These are phyloP conservation scores for Monilinia vaccinii-corymbosi DNA, from an alignment of 2,329 filamentous ascomycete genomes.

Conservation along the genomic window DNA sequence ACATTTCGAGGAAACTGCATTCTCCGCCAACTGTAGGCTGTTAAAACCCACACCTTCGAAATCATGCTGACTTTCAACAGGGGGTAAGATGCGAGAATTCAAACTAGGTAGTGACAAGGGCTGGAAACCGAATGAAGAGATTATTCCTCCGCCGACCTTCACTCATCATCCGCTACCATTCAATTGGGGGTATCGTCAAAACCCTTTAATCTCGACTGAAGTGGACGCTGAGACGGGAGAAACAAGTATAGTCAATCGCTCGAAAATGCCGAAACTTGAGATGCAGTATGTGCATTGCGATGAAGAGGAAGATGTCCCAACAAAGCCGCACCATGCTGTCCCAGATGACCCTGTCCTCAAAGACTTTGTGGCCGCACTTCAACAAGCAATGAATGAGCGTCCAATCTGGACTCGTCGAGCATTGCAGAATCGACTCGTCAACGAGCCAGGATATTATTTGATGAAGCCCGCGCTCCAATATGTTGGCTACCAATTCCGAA, in stretches of 20 bases:
- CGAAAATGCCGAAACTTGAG: conserved; percentile 16
- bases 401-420: conserved; percentile 83
- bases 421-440: conserved; percentile 61
- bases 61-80: conserved; percentile 31
- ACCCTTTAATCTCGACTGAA: conserved; percentile 50
- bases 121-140: conserved; percentile 50
- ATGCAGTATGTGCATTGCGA: conserved; percentile 21
- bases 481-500: conserved; percentile 84
- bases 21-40: conserved; percentile 58
- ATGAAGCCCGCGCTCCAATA: conserved; percentile 74
- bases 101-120: conserved; percentile 55
- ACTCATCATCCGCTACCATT: conserved; percentile 67
- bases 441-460: conserved; percentile 41
- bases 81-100: conserved; percentile 54
- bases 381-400: conserved; percentile 57
- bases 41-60: background rate
- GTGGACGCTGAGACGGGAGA: conserved; percentile 28
- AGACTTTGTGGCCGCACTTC: conserved; percentile 54
- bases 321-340: conserved; percentile 9
- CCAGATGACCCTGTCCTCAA: conserved; percentile 45
- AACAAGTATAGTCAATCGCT: conserved; percentile 24
- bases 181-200: conserved; percentile 77
- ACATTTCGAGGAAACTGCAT: conserved; percentile 60
- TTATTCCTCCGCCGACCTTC: conserved; percentile 73
- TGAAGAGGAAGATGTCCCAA: conserved; percentile 16